Base-by-base conservation (phyloP, 331 rosid species). In the Malus hybrid region DNA sequence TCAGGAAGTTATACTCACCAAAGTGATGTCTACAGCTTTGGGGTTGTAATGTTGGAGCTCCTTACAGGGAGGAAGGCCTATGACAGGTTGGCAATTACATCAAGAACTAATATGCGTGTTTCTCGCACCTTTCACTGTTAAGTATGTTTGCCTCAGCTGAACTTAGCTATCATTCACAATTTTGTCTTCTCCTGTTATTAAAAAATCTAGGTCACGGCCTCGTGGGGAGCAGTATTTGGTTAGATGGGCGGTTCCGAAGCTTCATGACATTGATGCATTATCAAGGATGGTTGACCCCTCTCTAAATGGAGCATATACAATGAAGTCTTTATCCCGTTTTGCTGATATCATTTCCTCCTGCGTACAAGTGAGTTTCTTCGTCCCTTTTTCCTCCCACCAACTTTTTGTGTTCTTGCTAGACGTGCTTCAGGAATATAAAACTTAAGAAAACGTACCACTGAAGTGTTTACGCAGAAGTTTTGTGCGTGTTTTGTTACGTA, bases 201-300 rank as follows among this genome's bases (percentile, higher is more conserved):
- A 39, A 42, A 59, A 71, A 15, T 52, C 57, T 63, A 93, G 98
- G 82, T 87, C 89, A 54, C 82, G 77, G 68, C 89, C 97, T 76
- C 88, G 90, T 1, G 97, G 86, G 69, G 95, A 93, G 83, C 93
- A 90, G 64, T 81, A 76, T 83, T 80, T 93, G 82, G 92, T 90
- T 16, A 87, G 98, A 79, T 90, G 97, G 97, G 98, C 97, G 27
- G 77, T 90, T 27, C 93, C 93, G 19, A 89, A 86, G 88, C 96
- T 93, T 27, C 98, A 93, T 71, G 98, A 93, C 83, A 93, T 93
- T n/a, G 93, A 93, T 85, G 89, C 96, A 24, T 73, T 93, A 71
- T 88, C 93, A 33, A 89, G 86, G 89, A 93, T 93, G 97, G 98
- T 91, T 69, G 97, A 93, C 70, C 96, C 97, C 27, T 80, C 81